Percentiles rank a stretch among this genome's conserved stretches.
These are phyloP conservation scores for Claviceps digitariae DNA, from an alignment of 2,329 filamentous ascomycete genomes.

Conservation along the genomic window DNA sequence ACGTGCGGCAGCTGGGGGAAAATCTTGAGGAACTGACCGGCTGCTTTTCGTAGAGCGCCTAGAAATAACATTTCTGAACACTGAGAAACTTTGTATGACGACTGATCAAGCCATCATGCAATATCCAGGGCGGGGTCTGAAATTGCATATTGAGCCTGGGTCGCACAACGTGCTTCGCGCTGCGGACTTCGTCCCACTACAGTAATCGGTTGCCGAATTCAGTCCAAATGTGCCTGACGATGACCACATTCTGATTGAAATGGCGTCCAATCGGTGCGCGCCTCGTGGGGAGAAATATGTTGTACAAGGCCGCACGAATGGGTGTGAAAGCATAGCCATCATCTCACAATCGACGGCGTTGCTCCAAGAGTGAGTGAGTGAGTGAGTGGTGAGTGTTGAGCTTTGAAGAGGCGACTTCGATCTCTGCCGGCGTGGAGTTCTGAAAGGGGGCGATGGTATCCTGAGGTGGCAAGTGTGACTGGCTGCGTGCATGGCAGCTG, in stretches of 20 bases:
- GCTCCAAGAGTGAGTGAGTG: no score
- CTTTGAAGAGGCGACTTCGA: no score
- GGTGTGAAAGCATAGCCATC: neutral
- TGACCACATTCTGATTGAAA: neutral
- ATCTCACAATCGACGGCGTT: neutral
- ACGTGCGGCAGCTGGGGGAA: no score
- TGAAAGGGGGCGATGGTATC: neutral
- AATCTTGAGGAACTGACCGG: neutral
- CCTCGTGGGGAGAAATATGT: neutral
- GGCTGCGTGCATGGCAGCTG: neutral
- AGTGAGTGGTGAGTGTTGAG: no score
- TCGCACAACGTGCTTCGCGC: neutral
- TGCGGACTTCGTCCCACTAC: neutral
- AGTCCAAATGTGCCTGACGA: neutral
- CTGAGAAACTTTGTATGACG: neutral
- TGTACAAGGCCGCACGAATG: neutral
- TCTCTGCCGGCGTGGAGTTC: no score
- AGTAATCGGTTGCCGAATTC: neutral
- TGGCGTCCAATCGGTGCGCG: conserved; percentile 2
- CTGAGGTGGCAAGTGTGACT: neutral
- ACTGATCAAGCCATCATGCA: neutral
- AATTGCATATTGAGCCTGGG: neutral
- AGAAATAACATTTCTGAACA: neutral
- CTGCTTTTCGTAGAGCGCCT: neutral
- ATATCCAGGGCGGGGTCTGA: neutral